Percentiles rank a stretch among this genome's conserved stretches.
These are phyloP conservation scores for Jamesozyma gamospora DNA, from an alignment of 805 yeast species.

Conservation along the genomic window DNA sequence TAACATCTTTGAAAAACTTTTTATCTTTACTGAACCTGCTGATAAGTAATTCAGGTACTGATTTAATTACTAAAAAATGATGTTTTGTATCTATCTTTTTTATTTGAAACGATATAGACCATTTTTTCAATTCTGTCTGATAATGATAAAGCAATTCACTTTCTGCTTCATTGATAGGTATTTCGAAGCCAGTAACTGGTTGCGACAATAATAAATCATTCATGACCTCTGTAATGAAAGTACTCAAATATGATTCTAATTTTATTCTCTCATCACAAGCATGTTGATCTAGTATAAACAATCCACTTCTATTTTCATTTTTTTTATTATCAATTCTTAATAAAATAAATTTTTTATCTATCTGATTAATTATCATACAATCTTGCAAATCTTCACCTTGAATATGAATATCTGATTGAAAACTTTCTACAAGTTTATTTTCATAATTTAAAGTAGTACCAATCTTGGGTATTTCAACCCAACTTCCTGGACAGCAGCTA, in stretches of 20 bases:
- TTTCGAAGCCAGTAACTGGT: slow-evolving; percentile 5
- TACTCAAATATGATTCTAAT: slow-evolving; percentile 42
- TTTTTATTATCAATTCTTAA: slow-evolving; percentile 16
- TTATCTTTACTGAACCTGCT: slow-evolving; percentile 26
- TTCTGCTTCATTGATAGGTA: slow-evolving; percentile 26
- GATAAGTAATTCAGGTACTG: slow-evolving; percentile 35
- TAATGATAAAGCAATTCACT: slow-evolving; percentile 24
- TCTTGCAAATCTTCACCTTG: slow-evolving; percentile 11
- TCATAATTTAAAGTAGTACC: neutral
- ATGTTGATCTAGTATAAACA: slow-evolving; percentile 64
- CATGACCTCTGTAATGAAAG: slow-evolving; percentile 27
- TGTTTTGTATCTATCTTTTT: slow-evolving; percentile 14
- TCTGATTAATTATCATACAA: slow-evolving; percentile 41
- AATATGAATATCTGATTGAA: neutral
- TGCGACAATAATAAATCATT: slow-evolving; percentile 11
- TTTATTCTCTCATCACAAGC: slow-evolving; percentile 72
- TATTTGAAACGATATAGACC: slow-evolving; percentile 35
- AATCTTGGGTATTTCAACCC: slow-evolving; percentile 1
- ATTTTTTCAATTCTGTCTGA: slow-evolving; percentile 24
- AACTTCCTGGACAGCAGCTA: too few relatives aligned
- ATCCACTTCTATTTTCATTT: slow-evolving; percentile 5
- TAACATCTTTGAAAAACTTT: slow-evolving; percentile 28
- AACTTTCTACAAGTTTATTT: too few relatives aligned
- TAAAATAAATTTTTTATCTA: slow-evolving; percentile 57
- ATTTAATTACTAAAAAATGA: neutral